These are phyloP conservation scores for Exutisphaerella laricina DNA, from an alignment of 2,329 filamentous ascomycete species.

Conservation along the genomic window DNA sequence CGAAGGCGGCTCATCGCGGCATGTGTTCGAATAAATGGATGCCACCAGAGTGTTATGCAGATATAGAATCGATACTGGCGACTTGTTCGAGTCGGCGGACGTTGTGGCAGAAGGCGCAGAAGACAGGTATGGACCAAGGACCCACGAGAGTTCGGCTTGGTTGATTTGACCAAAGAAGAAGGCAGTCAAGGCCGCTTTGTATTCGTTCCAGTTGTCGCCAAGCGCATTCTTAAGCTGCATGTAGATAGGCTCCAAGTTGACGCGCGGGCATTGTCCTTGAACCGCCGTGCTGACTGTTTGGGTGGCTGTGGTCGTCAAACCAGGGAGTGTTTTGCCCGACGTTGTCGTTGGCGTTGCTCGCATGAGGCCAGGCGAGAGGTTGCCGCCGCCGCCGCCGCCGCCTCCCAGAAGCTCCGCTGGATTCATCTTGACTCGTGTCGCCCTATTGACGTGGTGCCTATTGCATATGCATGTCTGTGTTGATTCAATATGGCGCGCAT, in stretches of 20 bases:
- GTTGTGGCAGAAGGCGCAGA: slow-evolving; percentile 40
- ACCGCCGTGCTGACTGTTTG: slow-evolving; percentile 5
- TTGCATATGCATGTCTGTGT: too few species aligned
- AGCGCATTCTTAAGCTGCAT: slow-evolving; percentile 55
- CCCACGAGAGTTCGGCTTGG: slow-evolving; percentile 55
- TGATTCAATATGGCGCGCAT: slow-evolving; percentile 8
- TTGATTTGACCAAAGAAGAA: slow-evolving; percentile 56
- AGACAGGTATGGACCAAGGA: slow-evolving; percentile 52
- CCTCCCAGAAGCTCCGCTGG: slow-evolving; percentile 30
- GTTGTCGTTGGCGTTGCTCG: slow-evolving; percentile 23
- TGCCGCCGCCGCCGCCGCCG: slow-evolving; percentile 22
- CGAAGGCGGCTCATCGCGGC: slow-evolving; percentile 53
- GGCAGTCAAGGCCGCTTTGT: slow-evolving; percentile 53
- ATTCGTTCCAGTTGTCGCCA: slow-evolving; percentile 55
- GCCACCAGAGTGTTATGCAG: slow-evolving; percentile 59
- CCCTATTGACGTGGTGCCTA: slow-evolving; percentile 6
- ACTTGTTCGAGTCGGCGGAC: slow-evolving; percentile 15
- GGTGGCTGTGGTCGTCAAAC: slow-evolving; percentile 36
- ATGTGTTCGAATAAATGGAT: slow-evolving; percentile 54
- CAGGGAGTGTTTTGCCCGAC: slow-evolving; percentile 38
- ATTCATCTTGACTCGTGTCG: slow-evolving; percentile 26
- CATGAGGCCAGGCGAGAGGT: slow-evolving; percentile 20
- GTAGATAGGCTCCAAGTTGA: slow-evolving; percentile 60
- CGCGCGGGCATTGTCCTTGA: slow-evolving; percentile 34
- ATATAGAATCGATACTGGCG: slow-evolving; percentile 35